Base-by-base conservation (phyloP, 306 rosid species). In the Casuarina equisetifolia region DNA sequence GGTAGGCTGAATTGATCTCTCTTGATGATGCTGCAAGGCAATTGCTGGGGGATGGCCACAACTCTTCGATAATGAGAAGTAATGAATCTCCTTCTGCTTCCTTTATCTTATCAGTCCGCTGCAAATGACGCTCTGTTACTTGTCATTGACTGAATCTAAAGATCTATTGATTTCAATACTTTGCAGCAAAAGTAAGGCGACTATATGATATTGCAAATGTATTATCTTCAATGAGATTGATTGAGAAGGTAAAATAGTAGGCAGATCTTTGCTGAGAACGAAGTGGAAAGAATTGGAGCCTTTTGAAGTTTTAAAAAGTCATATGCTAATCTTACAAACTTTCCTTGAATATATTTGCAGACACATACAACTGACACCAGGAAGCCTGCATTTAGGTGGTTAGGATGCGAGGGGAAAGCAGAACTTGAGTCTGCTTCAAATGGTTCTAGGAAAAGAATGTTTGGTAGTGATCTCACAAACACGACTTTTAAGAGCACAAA, bases 151-250 rank as follows among this genome's bases (percentile, higher is more conserved):
- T 19, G 50, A 74, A 43, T 9, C 74, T 85, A 36, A 80, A 11
- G 35, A 58, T 76, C 8, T 74, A 32, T 70, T 13, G 57, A 67
- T 44, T 43, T 32, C 82, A 40, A 75, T 54, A 59, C 52, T 42
- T 88, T 87, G 81, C 97, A 91, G 99, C 97, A 17, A 95, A 92
- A 86, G 92, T 95, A n/a, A 89, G 99, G 69, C 93, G 97, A 80
- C 87, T 95, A 10, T 95, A 95, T 78, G 99, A 95, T 75, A 95
- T 95, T 40, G 99, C 97, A 50, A 95, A 95, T 79, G 97, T 95
- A 76, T 78, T 92, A 69, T 90, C 97, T 53, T 91, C 99, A 58
- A 88, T 95, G 87, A 90, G 74, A 57, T 96, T 95, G 3, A 95
- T 95, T 57, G 97, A 95, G 81, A 95, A 92, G 97, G 99, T 92